phyloP scores from a whole-genome alignment of 2,329 filamentous ascomycete species.

The Phyllosticta ampelicida region DNA sequence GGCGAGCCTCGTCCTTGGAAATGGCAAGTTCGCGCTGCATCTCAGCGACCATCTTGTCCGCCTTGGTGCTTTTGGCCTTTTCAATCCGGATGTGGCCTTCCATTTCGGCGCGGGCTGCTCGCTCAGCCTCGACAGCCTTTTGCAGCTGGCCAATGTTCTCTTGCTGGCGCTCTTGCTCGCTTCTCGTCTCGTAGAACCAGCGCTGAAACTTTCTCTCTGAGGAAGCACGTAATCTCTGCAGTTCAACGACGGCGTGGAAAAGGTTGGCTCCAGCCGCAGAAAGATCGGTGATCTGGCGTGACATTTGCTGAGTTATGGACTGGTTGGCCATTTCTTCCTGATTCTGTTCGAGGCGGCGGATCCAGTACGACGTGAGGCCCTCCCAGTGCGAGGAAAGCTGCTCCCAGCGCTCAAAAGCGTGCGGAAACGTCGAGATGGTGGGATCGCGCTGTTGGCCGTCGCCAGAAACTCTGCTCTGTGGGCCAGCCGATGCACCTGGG shows the following conservation, averaged over 20 bases:
- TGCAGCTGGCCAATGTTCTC: conserved; percentile 78
- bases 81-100: conserved; percentile 55
- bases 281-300: conserved; percentile 91
- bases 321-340: conserved; percentile 73
- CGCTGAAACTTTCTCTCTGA: conserved; percentile 96
- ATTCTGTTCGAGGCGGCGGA: conserved; percentile 82
- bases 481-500: conserved; percentile 16
- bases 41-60: conserved; percentile 71
- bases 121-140: conserved; percentile 61
- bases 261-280: conserved; percentile 93
- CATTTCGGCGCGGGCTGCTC: conserved; percentile 56
- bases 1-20: conserved; percentile 87
- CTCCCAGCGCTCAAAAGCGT: conserved; percentile 97
- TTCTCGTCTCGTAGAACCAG: conserved; percentile 93
- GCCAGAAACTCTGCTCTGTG: conserved; percentile 18
- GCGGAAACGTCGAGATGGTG: conserved; percentile 64
- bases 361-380: conserved; percentile 94
- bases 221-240: conserved; percentile 85
- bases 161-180: conserved; percentile 73
- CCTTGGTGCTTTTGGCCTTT: conserved; percentile 56
- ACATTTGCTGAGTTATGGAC: conserved; percentile 76
- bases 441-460: conserved; percentile 22
- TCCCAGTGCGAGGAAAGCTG: conserved; percentile 97
- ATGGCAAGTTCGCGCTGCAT: conserved; percentile 90
- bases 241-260: conserved; percentile 93